Evolutionary conservation across 2,329 filamentous ascomycete species (phyloP), one percentile per base, ranked within the genome.

Genomic region (Colletotrichum viniferum): DNA sequence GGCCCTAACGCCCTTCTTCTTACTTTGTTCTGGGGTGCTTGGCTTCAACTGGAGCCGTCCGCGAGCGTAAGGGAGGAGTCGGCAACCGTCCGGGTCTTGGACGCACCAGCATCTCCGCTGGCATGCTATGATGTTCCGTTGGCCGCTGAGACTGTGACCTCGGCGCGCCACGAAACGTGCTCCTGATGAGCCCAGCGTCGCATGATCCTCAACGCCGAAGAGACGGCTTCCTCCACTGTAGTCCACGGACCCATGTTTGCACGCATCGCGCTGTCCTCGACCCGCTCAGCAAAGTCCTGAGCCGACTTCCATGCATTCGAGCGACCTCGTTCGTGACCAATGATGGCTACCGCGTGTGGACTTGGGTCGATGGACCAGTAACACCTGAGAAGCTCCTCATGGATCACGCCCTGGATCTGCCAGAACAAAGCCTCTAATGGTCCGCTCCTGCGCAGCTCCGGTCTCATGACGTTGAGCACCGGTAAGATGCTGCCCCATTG

Each of bases 401-500:
- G 80, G 61, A 86, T 83, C 9, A 87, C 78, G 16, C 84, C 85
- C 66, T 88, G 84, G 48, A 90, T 82, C 77, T 89, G 84, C 58
- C 85, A 78, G 4, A 86, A 80, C 21, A 90, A 80, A 10, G 84
- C 84, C 60, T 83, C 83, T 7, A 89, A 81, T 13, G 79, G 83
- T 77, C 77, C 77, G 64, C 80, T 81, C 28, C 79, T 78, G 10
- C 83, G 82, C 8, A 85, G 82, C 61, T 87, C 83, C 77, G 83
- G 82, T 16, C 82, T 82, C 52, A 88, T 82, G 67, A 88, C 80
- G 18, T 82, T 77, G 18, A 89, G 79, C 73, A 89, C 83, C 18
- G 88, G 88, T 32, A 89, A 81, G 66, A 90, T 82, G 72, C 82
- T 84, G 55, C 82, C 80, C 88, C 88, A 90, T 34, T 81, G 78